Conservation (phyloP, 2,329 filamentous ascomycete species). For the Xylariaceae sp. region DNA sequence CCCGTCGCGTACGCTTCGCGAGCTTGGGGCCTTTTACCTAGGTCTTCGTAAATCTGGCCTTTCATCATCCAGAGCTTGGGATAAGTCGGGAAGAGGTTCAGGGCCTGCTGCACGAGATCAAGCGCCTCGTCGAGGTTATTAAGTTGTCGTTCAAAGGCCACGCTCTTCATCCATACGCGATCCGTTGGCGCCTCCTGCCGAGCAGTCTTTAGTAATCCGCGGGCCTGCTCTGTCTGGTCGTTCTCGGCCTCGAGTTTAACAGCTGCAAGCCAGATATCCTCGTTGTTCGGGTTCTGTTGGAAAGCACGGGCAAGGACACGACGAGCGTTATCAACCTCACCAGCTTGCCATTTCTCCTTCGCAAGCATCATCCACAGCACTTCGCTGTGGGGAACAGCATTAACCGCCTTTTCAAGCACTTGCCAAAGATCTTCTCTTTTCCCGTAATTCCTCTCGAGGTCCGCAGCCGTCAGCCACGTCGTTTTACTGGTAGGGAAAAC, state of each 20-base stretch:
- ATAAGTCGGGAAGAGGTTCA: constrained; percentile 78
- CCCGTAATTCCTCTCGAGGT: constrained; percentile 86
- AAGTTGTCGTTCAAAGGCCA: constrained; percentile 83
- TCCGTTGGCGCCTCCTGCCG: constrained; percentile 88
- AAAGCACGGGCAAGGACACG: constrained; percentile 84
- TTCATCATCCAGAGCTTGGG: constrained; percentile 98
- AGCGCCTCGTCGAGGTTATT: constrained; percentile 75
- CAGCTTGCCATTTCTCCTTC: constrained; percentile 87
- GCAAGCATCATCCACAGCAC: constrained; percentile 94
- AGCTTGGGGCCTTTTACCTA: constrained; percentile 74
- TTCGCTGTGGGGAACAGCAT: constrained; percentile 86
- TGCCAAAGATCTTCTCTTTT: constrained; percentile 76
- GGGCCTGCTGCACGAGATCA: constrained; percentile 77
- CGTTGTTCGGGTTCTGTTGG: constrained; percentile 91
- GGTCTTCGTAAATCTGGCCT: constrained; percentile 89
- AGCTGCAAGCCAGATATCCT: constrained; percentile 95
- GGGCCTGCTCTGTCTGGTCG: constrained; percentile 72
- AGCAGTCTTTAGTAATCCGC: constrained; percentile 74
- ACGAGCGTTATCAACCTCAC: constrained; percentile 80
- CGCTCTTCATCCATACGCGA: constrained; percentile 94
- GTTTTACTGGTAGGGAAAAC: constrained; percentile 85
- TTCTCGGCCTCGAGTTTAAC: constrained; percentile 95
- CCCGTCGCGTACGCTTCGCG: constrained; percentile 85
- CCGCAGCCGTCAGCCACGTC: constrained; percentile 84
- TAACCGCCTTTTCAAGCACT: constrained; percentile 86